Evolutionary conservation across 2,329 filamentous ascomycete genomes (phyloP), one percentile per base, ranked within the genome.

Genomic region (Arthroderma uncinatum): DNA sequence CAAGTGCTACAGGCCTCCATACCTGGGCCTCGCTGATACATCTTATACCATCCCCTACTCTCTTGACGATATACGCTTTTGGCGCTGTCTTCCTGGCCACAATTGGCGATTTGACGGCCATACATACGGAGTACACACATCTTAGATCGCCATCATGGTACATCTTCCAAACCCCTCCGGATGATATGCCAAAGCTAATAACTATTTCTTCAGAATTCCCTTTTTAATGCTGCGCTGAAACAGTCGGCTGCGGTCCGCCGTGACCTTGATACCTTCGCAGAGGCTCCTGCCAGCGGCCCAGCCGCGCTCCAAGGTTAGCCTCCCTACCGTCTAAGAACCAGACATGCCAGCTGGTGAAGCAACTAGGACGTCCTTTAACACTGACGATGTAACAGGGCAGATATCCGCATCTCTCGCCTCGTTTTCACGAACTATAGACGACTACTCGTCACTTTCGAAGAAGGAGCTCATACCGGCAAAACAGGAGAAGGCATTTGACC

Each of bases 401-500:
- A 82, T 89, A 62, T 85, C 86, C n/a, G 85, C 84, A 19, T 87
- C 87, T 12, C 76, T 94, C 30, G 84, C 87, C 44, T 83, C 90
- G 59, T 90, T 98, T 71, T 82, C 87, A 50, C 89, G 93, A 60
- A 95, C 89, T 0, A 80, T 98, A 62, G 91, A 96, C 74, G 91
- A 96, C 69, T 98, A 98, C 77, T 83, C 86, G 66, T 80, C 81
- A 57, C 82, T 95, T 30, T 86, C 91, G 0, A 87, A 88, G 63
- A 87, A 92, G 66, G 93, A 98, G 72, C 82, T 95, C 33, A 91
- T 95, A 57, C 81, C 87, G 3, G 86, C 88, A 59, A 98, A 97
- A 74, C 88, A 95, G 64, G 86, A 93, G 59, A 95, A 97, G 68
- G 93, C 92, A 0, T 79, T 83, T 62, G 89, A 94, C 68, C 83